Conservation (phyloP, 257 asterid species). For the Solanum pinnatisectum region DNA sequence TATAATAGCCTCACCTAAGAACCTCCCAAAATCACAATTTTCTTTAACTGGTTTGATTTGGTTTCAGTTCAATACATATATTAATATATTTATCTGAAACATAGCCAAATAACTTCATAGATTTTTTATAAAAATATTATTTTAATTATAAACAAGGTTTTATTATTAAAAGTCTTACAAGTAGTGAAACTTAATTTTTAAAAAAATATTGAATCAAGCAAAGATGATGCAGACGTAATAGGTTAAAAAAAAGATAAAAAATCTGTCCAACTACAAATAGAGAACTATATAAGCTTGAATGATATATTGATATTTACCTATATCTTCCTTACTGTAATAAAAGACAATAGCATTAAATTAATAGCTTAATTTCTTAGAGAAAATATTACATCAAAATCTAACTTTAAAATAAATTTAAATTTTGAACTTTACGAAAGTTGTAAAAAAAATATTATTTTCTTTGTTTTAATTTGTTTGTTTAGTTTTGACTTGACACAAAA, state of each 20-base stretch:
- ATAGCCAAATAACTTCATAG: neutral
- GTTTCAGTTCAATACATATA: neutral
- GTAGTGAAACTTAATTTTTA: neutral
- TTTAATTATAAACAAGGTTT: neutral
- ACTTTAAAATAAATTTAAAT: neutral
- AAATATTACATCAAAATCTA: neutral
- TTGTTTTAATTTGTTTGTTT: too few species aligned
- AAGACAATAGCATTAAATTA: too few species aligned
- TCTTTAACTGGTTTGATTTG: too few species aligned
- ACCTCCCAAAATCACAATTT: too few species aligned
- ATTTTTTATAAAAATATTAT: neutral
- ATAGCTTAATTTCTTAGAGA: neutral
- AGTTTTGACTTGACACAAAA: too few species aligned
- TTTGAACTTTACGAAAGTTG: neutral
- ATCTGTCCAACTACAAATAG: neutral
- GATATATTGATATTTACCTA: neutral
- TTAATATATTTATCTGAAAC: neutral
- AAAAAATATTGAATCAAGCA: neutral
- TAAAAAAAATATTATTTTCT: neutral
- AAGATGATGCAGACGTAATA: neutral
- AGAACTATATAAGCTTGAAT: too few species aligned
- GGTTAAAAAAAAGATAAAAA: neutral
- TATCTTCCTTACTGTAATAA: neutral
- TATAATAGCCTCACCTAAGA: neutral
- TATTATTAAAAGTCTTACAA: neutral